These are phyloP conservation scores for Globisporangium camurandrum DNA, from an alignment of 352 stramenopile genomes.

Conservation along the genomic window DNA sequence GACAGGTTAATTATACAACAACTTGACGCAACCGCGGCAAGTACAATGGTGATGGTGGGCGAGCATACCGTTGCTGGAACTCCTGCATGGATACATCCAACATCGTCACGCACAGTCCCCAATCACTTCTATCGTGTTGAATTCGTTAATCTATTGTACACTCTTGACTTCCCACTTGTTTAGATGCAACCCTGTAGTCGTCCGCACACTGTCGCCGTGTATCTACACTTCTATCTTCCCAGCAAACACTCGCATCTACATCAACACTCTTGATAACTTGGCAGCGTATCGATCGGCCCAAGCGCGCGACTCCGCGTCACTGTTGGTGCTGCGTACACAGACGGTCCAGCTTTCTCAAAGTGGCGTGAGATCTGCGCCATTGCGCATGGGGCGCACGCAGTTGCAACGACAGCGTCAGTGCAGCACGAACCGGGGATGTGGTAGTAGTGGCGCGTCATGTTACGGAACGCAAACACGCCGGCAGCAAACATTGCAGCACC, in stretches of 20 bases:
- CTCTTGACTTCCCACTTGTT: no score
- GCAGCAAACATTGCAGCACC: conserved; percentile 2
- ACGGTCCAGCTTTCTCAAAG: conserved; percentile 4
- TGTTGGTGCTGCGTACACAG: conserved; percentile 1
- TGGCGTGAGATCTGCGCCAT: conserved; percentile 10
- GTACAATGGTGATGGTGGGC: no score
- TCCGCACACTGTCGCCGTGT: no score
- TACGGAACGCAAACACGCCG: conserved; percentile 10
- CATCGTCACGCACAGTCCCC: no score
- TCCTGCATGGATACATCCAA: no score
- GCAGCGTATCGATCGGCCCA: conserved; percentile 3
- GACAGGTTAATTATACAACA: no score
- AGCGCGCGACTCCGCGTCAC: background rate
- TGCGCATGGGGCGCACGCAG: conserved; percentile 4
- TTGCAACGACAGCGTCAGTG: background rate
- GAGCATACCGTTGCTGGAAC: no score
- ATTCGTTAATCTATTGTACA: no score
- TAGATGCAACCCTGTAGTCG: no score
- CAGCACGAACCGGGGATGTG: conserved; percentile 7
- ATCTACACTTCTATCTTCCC: background rate
- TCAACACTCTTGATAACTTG: background rate
- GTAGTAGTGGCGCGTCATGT: conserved; percentile 12
- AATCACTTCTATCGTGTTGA: no score
- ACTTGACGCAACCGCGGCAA: no score
- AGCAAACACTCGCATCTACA: background rate